Evolutionary conservation across 2,329 filamentous ascomycete species (phyloP).

Genomic region (Rhynchosporium secalis): DNA sequence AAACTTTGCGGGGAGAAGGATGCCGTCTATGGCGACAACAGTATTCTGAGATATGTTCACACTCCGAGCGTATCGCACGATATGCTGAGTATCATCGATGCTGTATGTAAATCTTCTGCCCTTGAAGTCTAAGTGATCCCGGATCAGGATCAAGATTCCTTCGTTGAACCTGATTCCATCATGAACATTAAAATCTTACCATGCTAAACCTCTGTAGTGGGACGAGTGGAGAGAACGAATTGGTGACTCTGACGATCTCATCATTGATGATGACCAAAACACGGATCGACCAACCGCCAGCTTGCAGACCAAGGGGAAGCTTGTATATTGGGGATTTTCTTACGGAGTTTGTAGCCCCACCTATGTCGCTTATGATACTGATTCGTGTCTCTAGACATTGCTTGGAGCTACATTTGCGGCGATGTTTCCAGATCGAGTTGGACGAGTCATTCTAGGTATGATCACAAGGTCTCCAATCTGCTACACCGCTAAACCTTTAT

Average conservation of each 20-base stretch:
- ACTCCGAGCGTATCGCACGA: slow-evolving; percentile 42
- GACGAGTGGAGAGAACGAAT: slow-evolving; percentile 32
- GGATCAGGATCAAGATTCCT: background rate
- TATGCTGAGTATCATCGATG: slow-evolving; percentile 42
- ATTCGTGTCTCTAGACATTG: slow-evolving; percentile 27
- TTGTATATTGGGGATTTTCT: slow-evolving; percentile 51
- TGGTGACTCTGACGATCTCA: background rate
- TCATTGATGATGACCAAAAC: background rate
- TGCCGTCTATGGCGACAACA: slow-evolving; percentile 31
- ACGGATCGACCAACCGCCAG: background rate
- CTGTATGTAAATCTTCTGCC: slow-evolving; percentile 9
- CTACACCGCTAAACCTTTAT: slow-evolving; percentile 40
- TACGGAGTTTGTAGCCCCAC: slow-evolving; percentile 42
- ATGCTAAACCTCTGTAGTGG: slow-evolving; percentile 23
- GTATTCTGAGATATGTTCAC: slow-evolving; percentile 36
- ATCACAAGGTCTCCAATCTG: background rate
- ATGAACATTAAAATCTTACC: background rate
- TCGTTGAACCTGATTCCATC: background rate
- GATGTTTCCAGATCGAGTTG: slow-evolving; percentile 47
- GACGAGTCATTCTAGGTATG: slow-evolving; percentile 43
- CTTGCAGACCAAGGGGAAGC: slow-evolving; percentile 33
- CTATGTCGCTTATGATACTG: background rate
- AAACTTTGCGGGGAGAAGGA: slow-evolving; percentile 44
- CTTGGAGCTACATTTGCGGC: slow-evolving; percentile 48
- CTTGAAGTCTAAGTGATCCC: background rate